Conservation (phyloP, 2,329 filamentous ascomycete genomes). For the Pseudomassariella vexata region DNA sequence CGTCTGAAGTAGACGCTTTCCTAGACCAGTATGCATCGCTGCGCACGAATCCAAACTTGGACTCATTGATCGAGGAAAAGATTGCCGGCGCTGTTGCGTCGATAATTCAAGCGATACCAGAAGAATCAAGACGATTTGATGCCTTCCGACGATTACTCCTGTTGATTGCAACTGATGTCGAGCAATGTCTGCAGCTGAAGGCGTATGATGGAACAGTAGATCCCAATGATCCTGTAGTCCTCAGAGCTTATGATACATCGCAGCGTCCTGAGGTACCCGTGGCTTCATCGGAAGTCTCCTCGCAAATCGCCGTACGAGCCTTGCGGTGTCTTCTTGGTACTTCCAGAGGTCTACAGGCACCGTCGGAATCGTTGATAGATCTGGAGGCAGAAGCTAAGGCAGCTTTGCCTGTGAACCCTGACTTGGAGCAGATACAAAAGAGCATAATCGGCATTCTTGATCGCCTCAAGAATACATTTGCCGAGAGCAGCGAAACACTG, state of each 20-base stretch:
- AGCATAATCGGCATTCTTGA: conserved; percentile 41
- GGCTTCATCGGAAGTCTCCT: conserved; percentile 32
- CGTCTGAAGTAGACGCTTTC: conserved; percentile 61
- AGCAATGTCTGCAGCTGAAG: conserved; percentile 31
- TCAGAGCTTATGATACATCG: conserved; percentile 19
- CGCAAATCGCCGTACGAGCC: conserved; percentile 47
- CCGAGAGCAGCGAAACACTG: conserved; percentile 47
- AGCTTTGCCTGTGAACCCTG: conserved; percentile 4
- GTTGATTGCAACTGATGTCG: conserved; percentile 59
- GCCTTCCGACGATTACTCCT: conserved; percentile 53
- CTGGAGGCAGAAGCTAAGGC: conserved; percentile 44
- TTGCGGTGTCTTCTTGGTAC: conserved; percentile 65
- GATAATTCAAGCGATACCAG: conserved; percentile 66
- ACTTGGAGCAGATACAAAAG: conserved; percentile 32
- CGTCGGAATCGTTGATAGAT: conserved; percentile 61
- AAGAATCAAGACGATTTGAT: conserved; percentile 46
- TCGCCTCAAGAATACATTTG: conserved; percentile 41
- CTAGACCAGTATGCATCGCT: conserved; percentile 66
- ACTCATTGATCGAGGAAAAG: conserved; percentile 65
- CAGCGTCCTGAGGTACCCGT: conserved; percentile 17
- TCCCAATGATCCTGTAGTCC: conserved; percentile 19
- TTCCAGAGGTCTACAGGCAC: conserved; percentile 66
- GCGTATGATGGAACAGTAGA: conserved; percentile 19
- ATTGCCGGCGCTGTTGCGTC: conserved; percentile 69
- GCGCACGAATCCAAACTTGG: conserved; percentile 51